A percentile compares a stretch with the other conserved stretches of the same genome.
These are phyloP conservation scores for Globisporangium emineosum DNA, from an alignment of 352 stramenopile species.

Conservation along the genomic window DNA sequence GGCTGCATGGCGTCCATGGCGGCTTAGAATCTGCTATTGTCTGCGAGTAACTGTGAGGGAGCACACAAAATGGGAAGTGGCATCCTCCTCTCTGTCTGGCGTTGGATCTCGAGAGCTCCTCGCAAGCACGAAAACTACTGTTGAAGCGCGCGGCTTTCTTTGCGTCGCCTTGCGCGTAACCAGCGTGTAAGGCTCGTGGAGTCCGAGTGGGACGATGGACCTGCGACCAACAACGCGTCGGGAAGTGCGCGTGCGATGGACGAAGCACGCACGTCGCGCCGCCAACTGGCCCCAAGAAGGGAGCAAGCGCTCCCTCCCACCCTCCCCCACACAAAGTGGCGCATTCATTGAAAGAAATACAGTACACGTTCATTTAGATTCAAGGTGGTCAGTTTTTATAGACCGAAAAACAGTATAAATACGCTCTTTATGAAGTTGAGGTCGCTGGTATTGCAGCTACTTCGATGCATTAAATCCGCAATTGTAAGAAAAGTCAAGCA, in stretches of 20 bases:
- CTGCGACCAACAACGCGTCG: conserved; percentile 1
- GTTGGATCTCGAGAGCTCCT: not conserved
- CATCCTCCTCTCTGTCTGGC: not conserved
- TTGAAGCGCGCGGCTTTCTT: not conserved
- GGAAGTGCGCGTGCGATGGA: conserved; percentile 3
- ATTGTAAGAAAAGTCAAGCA: too few species aligned
- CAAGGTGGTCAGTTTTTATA: too few species aligned
- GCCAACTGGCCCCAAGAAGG: not conserved
- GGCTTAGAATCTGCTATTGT: not conserved
- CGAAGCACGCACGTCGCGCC: conserved; percentile 2
- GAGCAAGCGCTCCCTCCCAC: not conserved
- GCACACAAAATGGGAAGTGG: conserved; percentile 5
- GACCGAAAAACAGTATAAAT: not conserved
- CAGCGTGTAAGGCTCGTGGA: not conserved
- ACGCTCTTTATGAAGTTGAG: not conserved
- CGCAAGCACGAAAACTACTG: not conserved
- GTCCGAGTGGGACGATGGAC: not conserved
- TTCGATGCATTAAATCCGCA: not conserved
- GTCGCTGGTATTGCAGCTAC: not conserved
- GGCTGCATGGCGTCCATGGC: not conserved
- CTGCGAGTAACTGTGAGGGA: not conserved
- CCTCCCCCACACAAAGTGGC: too few species aligned
- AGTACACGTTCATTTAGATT: not conserved
- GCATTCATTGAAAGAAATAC: not conserved
- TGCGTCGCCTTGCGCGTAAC: not conserved